phyloP scores from a whole-genome alignment of 176 grass and related monocot genomes.

The Juncus inflexus region DNA sequence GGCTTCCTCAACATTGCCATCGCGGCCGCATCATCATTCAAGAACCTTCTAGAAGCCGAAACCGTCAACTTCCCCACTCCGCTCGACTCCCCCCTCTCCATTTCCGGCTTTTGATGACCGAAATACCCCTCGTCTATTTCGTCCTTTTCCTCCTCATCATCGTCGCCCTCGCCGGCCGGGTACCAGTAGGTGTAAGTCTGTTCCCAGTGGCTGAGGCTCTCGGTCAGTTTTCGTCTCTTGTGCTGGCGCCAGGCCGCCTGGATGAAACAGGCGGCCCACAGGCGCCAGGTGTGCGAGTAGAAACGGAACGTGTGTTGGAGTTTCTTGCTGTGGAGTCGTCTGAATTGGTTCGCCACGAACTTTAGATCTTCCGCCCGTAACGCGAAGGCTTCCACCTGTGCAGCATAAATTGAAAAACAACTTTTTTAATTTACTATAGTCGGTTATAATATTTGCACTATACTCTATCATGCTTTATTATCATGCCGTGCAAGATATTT shows the following conservation, averaged over 20 bases:
- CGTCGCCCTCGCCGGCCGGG: too few relatives aligned
- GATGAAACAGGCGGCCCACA: conserved; percentile 89
- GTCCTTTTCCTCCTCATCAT: conserved; percentile 31
- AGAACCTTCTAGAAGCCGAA: conserved; percentile 69
- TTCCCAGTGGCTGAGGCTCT: conserved; percentile 63
- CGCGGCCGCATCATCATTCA: conserved; percentile 4
- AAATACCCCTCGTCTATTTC: conserved; percentile 13
- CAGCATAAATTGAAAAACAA: too few relatives aligned
- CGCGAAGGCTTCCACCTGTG: conserved; percentile 74
- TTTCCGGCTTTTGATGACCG: conserved; percentile 18
- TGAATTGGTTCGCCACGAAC: conserved; percentile 81
- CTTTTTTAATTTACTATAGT: too few relatives aligned
- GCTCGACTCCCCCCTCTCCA: conserved; percentile 34
- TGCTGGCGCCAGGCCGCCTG: conserved; percentile 83
- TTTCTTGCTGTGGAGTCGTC: conserved; percentile 90
- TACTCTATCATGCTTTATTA: too few relatives aligned
- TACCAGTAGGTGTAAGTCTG: conserved; percentile 54
- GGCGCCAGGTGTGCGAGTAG: conserved; percentile 81
- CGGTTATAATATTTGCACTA: too few relatives aligned
- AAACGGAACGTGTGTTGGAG: conserved; percentile 94
- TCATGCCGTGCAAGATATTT: too few relatives aligned
- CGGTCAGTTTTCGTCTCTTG: conserved; percentile 63
- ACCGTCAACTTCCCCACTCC: conserved; percentile 31
- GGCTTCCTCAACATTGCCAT: conserved; percentile 75
- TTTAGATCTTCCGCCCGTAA: conserved; percentile 79